Evolutionary conservation across 768 basidiomycete genomes (phyloP), one percentile per base, ranked within the genome.

Genomic region (Podaxis sp.): DNA sequence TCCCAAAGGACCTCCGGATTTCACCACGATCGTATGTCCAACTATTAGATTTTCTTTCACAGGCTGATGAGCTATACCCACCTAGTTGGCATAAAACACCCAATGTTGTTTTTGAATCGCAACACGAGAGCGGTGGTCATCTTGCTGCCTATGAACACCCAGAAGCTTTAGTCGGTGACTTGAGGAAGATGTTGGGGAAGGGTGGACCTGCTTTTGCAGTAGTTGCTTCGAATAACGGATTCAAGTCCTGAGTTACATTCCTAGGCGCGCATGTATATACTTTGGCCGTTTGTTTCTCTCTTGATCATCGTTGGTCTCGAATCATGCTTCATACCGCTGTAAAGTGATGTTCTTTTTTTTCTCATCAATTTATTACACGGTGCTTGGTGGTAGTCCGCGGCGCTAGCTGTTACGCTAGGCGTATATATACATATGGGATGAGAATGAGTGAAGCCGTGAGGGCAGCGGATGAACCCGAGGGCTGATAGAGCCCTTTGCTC

Each of bases 121-220:
- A 77, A 15, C 86, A 87, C 59, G 73, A 74, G 1, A 69, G 69
- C 6, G 86, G 87, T 4, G 86, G 87, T 1, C 87, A 87, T 69
- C 87, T 88, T 67, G 82, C 85, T 6, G 79, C 86, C 0, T 68
- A 80, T 63, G 86, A 87, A 66, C 71, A 66, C 51, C 85, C 87
- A 0, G 73, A 79, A 3, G 70, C 71, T 2, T 74, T 88, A 17
- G 85, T 75, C 0, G 75, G 66, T 1, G 87, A 86, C 66, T 54
- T 87, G 52, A 73, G 81, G 30, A 80, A 75, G 66, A 87, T 87
- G 84, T 87, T 86, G 70, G 80, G 80, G 40, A 80, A 75, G 61
- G 80, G 76, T 12, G 82, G 84, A 0, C 77, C 78, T 40, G 83
- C 83, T 2, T 82, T 76, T 64, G 77, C 77, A 3, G 80, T 83